Base-by-base conservation (phyloP, 164 flowering plant species). In the Protea cynaroides region DNA sequence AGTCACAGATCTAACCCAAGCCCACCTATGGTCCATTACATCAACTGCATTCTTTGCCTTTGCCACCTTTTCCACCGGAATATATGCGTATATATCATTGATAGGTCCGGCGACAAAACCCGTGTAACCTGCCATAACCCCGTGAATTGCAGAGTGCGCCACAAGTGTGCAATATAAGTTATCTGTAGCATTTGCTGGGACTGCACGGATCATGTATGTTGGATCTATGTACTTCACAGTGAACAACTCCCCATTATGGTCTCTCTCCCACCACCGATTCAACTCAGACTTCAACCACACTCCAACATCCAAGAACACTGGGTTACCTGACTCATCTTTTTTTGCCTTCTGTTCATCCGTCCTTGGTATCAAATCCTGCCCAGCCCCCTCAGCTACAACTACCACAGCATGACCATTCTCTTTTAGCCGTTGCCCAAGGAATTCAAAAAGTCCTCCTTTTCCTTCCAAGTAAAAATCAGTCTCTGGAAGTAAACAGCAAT, bases 211-310 rank as follows among this genome's bases (percentile, higher is more conserved):
- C 97, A 89, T 92, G 56, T 92, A 92, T 1, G 90, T 92, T 0
- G 97, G 96, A 67, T 89, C 96, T 4, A 89, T 92, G 70, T 84
- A 86, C 79, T 91, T 91, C 38, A 89, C 89, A 0, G 96, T 86
- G 47, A 86, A 73, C 69, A 87, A 61, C 72, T 89, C 87, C 1
- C 69, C 69, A 1, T 80, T 73, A 53, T 89, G 91, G 8, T 81
- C 89, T 72, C 86, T 78, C 0, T 25, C 70, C 97, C 97, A 91
- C 97, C 96, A 89, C 0, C 54, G 63, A 69, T 79, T 84, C 43
- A 91, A 75, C 74, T 86, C 96, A 12, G 96, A 78, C 68, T 89
- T 91, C 79, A 91, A 62, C 96, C 96, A 92, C 3, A 49, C 69
- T 7, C 97, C 97, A n/a, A 87, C 89, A 61, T 92, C 97, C 61